phyloP scores from a whole-genome alignment of 2,329 filamentous ascomycete species.

The Trichoderma sp. region DNA sequence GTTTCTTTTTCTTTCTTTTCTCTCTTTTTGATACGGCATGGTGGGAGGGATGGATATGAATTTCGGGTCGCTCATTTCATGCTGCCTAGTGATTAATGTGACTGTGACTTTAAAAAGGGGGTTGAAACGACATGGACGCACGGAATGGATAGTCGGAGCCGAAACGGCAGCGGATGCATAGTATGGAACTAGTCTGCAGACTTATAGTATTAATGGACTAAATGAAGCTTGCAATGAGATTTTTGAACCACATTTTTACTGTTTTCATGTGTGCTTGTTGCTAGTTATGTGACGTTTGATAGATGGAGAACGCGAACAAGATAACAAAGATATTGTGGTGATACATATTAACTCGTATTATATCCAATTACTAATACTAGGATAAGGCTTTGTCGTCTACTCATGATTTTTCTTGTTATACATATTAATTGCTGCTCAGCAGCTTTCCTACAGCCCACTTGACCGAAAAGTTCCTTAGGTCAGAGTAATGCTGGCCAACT shows the following conservation, averaged over 20 bases:
- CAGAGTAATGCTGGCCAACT: slow-evolving; percentile 67
- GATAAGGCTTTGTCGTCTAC: background rate
- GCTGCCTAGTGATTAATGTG: slow-evolving; percentile 9
- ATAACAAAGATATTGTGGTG: background rate
- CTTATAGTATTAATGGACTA: slow-evolving; percentile 15
- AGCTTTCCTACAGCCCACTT: slow-evolving; percentile 68
- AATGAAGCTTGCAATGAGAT: background rate
- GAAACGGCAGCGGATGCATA: background rate
- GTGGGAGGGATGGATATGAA: slow-evolving; percentile 12
- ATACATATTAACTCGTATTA: background rate
- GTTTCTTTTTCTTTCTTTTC: slow-evolving; percentile 15
- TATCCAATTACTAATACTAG: slow-evolving; percentile 13
- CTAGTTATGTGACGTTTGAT: background rate
- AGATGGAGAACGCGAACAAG: background rate
- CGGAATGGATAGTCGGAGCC: background rate
- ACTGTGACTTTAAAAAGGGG: background rate
- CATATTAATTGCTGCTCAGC: slow-evolving; percentile 47
- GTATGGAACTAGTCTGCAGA: slow-evolving; percentile 6
- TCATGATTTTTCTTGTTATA: background rate
- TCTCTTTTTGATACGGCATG: slow-evolving; percentile 28
- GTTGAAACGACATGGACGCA: background rate
- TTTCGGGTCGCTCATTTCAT: background rate
- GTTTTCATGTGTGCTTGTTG: background rate
- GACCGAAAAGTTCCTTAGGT: slow-evolving; percentile 66
- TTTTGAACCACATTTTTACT: background rate